Evolutionary conservation across 192 early-diverging fungal genomes (phyloP), one percentile per base, ranked within the genome.

Genomic region (Entophlyctis luteolus): DNA sequence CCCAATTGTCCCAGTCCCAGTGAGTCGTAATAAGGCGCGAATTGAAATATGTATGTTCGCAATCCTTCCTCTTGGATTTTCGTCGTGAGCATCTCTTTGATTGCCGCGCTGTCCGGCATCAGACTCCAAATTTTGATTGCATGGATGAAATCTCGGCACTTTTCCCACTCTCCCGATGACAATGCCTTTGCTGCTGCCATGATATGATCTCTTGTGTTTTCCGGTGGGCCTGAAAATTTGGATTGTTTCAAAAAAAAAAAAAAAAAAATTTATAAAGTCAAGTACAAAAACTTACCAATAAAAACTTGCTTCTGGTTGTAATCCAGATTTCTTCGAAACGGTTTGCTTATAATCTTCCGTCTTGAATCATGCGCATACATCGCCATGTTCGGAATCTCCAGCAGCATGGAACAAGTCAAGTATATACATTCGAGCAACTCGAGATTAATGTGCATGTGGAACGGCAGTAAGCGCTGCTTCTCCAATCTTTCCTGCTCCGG

Each of bases 371-470:
- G 78, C 29, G 76, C 62, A 67, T 84, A 73, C 55, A 88, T 81
- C 8, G 95, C 97, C 88, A 96, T 94, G 73, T 83, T 86, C 25
- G 97, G 95, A 68, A 99, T 92, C 79, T 99, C 97, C n/a, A 98
- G 80, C 46, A 99, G 80, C 94, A 99, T 95, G 23, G 92, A 92
- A 73, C 88, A 91, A 10, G 91, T 93, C 76, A 97, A 79, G 79
- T 95, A 98, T 29, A 93, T 90, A 73, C 93, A 96, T 84, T 99
- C 97, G 46, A 99, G 77, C 20, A 98, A 86, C 80, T 99, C 97
- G 53, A 99, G 77, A 82, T 99, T 98, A 77, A 99, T 94, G 81
- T 96, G 94, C 90, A 98, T 95, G 81, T 99, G 96, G 91, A 98
- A 98, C 23, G 96, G 96, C 69, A 99, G 80, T 83, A 97, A 95